Base-by-base conservation (phyloP, 2,329 filamentous ascomycete genomes). In the Emmonsiellopsis sp. region DNA sequence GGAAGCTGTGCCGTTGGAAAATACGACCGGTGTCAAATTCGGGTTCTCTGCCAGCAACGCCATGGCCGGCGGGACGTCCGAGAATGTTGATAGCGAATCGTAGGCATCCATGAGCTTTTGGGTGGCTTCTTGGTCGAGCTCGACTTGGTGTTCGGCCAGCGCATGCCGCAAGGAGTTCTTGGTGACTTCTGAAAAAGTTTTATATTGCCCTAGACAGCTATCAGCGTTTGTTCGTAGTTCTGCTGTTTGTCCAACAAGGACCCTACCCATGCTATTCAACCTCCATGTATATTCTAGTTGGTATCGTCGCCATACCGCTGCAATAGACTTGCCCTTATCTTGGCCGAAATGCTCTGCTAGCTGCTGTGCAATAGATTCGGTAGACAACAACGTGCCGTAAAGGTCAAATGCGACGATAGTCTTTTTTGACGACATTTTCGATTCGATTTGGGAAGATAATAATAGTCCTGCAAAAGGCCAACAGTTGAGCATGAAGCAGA, bases 261-360 rank as follows among this genome's bases (percentile, higher is more conserved):
- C 21, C 39, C 17, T 71, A 86, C 86, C 77, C 86, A 90, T 90
- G 74, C 81, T 84, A 62, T 84, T 89, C 58, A 85, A 69, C 50
- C 86, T 75, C 84, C 84, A 90, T 40, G 86, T 88, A 61, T 89
- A 91, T 67, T 89, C 86, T 7, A 90, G 73, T 66, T 90, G 86
- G 62, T 85, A 85, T 33, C 78, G 77, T 53, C 86, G 75, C 80
- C 86, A 88, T 62, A 80, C 67, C 13, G 75, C 66, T 4, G 85
- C 80, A 34, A 89, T 74, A 0, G 67, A 66, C 27, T 74, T 68
- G 2, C 83, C 81, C 58, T 78, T 77, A 5, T 82, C 79, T 33
- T 78, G 65, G 6, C 79, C 82, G 60, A 82, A 82, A 53, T 83
- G 68, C 34, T 71, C 68, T 13, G 77, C 76, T 10, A 90, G 71